Percentiles rank a stretch among this genome's conserved stretches.
These are phyloP conservation scores for Exophiala sp. DNA, from an alignment of 2,329 filamentous ascomycete genomes.

Conservation along the genomic window DNA sequence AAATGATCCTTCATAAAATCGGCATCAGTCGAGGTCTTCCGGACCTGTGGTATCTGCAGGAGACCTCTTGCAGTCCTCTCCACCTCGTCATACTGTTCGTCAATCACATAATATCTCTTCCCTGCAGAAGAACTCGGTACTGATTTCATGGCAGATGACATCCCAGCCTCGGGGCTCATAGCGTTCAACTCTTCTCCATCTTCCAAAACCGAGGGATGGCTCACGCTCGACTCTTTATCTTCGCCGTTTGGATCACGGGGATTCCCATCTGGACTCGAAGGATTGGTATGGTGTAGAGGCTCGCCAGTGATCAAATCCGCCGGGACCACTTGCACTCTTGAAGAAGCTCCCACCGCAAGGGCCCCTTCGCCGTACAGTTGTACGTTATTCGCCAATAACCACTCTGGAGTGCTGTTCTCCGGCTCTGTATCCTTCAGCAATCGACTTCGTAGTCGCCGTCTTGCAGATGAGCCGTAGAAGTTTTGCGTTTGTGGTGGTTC, in stretches of 20 bases:
- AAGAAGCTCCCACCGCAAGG: constrained; percentile 5
- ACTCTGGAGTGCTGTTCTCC: constrained; percentile 17
- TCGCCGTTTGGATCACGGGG: constrained; percentile 3
- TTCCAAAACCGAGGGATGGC: background rate
- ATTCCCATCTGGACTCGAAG: constrained; percentile 4
- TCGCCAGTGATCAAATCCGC: constrained; percentile 19
- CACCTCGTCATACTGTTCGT: constrained; percentile 25
- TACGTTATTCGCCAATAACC: constrained; percentile 24
- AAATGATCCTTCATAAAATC: constrained; percentile 51
- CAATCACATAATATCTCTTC: constrained; percentile 24
- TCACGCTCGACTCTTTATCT: background rate
- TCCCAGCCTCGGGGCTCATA: background rate
- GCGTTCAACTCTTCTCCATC: background rate
- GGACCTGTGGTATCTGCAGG: constrained; percentile 10
- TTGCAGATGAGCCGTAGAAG: constrained; percentile 22
- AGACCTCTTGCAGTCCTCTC: constrained; percentile 24
- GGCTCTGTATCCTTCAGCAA: constrained; percentile 11
- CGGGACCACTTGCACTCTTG: constrained; percentile 14
- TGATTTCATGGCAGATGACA: background rate
- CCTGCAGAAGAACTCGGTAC: background rate
- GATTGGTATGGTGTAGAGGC: constrained; percentile 7
- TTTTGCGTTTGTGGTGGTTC: constrained; percentile 1
- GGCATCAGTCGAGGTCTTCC: constrained; percentile 39
- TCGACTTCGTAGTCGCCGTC: constrained; percentile 20
- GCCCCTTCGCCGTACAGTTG: constrained; percentile 8